These are phyloP conservation scores for Vaucheria bursata DNA, from an alignment of 352 stramenopile species.

Conservation along the genomic window DNA sequence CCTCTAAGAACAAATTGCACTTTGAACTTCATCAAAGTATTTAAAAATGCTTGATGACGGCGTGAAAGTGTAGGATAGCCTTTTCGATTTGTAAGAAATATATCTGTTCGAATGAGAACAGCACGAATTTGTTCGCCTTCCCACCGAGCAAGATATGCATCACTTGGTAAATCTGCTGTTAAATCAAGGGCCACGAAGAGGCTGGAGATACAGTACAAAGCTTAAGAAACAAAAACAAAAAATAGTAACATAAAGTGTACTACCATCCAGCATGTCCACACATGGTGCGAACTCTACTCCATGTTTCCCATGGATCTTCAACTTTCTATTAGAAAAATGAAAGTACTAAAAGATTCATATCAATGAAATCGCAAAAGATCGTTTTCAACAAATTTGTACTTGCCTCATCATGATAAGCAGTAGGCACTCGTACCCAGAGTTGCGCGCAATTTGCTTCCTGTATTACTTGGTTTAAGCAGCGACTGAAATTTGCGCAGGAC, in stretches of 20 bases:
- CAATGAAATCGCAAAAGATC: neutral
- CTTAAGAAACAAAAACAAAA: neutral
- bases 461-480: constrained; percentile 63
- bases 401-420: constrained; percentile 18
- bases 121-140: constrained; percentile 71
- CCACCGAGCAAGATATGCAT: constrained; percentile 66
- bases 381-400: neutral
- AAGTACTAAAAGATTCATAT: neutral
- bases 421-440: constrained; percentile 33
- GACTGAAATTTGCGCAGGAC: constrained; percentile 66
- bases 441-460: constrained; percentile 36
- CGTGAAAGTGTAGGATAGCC: constrained; percentile 88
- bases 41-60: constrained; percentile 71
- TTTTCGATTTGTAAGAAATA: constrained; percentile 90
- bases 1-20: constrained; percentile 74
- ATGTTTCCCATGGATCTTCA: neutral
- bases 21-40: constrained; percentile 41
- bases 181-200: constrained; percentile 70
- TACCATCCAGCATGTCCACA: neutral
- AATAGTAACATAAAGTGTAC: neutral
- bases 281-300: neutral
- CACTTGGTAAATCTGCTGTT: constrained; percentile 60
- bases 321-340: neutral
- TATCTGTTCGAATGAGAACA: constrained; percentile 70
- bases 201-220: neutral